These are phyloP conservation scores for Cutaneotrichosporon mucoides DNA, from an alignment of 1,284 basidiomycete genomes.

Conservation along the genomic window DNA sequence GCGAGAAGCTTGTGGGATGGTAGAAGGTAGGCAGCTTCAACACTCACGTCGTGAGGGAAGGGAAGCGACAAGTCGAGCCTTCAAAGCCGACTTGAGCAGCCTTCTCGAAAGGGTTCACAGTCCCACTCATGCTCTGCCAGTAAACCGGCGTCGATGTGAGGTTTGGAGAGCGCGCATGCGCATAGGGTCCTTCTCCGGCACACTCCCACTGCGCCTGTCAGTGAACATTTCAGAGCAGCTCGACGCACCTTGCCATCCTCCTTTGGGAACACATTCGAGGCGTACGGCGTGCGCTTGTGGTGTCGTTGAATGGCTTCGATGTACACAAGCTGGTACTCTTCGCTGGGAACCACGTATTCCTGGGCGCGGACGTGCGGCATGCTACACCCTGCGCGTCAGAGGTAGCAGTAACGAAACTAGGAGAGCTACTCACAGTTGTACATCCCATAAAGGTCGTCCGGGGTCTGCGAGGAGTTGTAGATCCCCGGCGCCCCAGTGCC, in stretches of 20 bases:
- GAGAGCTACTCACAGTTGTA: constrained; percentile 33
- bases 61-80: constrained; percentile 38
- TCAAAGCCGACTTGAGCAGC: constrained; percentile 31
- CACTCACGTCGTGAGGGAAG: constrained; percentile 30
- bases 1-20: no score
- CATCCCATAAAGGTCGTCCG: constrained; percentile 27
- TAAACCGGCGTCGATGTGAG: constrained; percentile 24
- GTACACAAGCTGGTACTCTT: constrained; percentile 31
- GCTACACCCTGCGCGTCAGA: constrained; percentile 2
- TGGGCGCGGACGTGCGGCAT: constrained; percentile 7
- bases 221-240: background rate
- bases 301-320: constrained; percentile 43
- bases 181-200: constrained; percentile 26
- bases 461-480: constrained; percentile 26
- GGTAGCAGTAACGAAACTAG: no score
- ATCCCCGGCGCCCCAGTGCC: constrained; percentile 32
- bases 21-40: no score
- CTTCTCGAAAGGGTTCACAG: constrained; percentile 32
- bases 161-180: constrained; percentile 21
- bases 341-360: constrained; percentile 1
- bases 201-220: constrained; percentile 30
- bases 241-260: constrained; percentile 28
- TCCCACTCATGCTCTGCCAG: constrained; percentile 29
- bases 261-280: constrained; percentile 39
- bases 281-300: constrained; percentile 45